Conservation (phyloP, 352 stramenopile species). For the Phytophthora aleatoria region DNA sequence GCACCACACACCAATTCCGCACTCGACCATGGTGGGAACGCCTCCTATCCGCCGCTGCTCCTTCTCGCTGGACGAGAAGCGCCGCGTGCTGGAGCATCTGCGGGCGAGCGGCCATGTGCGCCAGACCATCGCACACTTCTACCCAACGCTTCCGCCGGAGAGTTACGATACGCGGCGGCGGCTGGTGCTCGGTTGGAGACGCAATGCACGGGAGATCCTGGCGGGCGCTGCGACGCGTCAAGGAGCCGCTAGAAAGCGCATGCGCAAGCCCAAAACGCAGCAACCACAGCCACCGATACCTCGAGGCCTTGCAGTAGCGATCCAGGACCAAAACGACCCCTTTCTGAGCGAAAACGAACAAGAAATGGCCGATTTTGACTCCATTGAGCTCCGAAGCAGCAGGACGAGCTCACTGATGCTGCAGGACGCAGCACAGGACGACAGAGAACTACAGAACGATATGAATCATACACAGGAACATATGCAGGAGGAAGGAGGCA, state of each 20-base stretch:
- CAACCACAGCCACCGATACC: constrained; percentile 9
- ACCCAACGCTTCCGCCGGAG: constrained; percentile 23
- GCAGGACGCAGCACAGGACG: neutral
- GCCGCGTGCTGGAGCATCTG: constrained; percentile 30
- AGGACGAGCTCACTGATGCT: constrained; percentile 3
- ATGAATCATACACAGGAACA: constrained; percentile 1
- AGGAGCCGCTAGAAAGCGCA: constrained; percentile 13
- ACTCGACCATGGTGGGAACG: constrained; percentile 5
- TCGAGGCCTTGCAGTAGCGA: constrained; percentile 11
- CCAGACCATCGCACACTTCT: constrained; percentile 28
- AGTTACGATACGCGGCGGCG: constrained; percentile 25
- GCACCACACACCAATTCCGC: constrained; percentile 6
- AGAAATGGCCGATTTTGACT: constrained; percentile 12
- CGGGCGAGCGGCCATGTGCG: constrained; percentile 13
- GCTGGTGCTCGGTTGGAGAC: constrained; percentile 22
- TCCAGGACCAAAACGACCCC: constrained; percentile 9
- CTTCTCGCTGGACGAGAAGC: constrained; percentile 36
- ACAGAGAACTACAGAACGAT: neutral
- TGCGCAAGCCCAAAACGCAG: constrained; percentile 11
- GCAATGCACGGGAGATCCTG: constrained; percentile 25
- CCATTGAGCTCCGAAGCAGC: constrained; percentile 7
- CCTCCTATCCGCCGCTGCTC: constrained; percentile 2
- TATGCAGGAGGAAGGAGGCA: constrained; percentile 11
- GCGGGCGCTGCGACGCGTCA: constrained; percentile 20
- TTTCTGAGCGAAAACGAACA: constrained; percentile 13